phyloP scores from a whole-genome alignment of 352 stramenopile genomes.

The Globisporangium splendens region DNA sequence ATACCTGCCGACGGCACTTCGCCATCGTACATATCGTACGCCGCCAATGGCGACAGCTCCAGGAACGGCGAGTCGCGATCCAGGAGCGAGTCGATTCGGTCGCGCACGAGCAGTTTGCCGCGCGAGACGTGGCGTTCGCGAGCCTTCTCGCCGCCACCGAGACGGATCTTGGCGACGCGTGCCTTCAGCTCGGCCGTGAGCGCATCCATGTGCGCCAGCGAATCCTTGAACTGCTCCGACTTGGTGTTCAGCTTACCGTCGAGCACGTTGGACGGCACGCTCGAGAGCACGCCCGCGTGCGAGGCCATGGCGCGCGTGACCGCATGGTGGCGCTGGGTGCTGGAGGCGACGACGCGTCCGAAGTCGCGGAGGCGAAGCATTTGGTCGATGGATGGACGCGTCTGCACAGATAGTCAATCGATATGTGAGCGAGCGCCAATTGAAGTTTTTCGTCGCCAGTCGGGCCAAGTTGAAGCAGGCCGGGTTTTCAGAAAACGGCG shows the following conservation, averaged over 20 bases:
- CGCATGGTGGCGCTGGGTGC: conserved; percentile 2
- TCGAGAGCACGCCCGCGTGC: conserved; percentile 29
- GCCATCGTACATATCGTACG: conserved; percentile 81
- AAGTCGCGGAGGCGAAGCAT: conserved; percentile 12
- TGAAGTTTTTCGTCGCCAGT: conserved; percentile 11
- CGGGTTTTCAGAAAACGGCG: neutral
- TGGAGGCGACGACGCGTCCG: conserved; percentile 7
- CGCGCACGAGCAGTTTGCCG: conserved; percentile 82
- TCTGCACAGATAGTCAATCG: neutral
- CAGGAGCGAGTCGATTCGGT: conserved; percentile 94
- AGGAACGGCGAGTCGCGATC: conserved; percentile 95
- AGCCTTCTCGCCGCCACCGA: conserved; percentile 66
- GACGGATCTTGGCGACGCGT: conserved; percentile 37
- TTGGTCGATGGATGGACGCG: neutral
- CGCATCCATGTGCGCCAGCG: conserved; percentile 49
- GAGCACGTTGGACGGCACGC: conserved; percentile 46
- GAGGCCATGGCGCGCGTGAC: conserved; percentile 31
- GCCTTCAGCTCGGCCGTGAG: conserved; percentile 44
- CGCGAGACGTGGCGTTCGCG: conserved; percentile 69
- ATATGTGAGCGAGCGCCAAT: conserved; percentile 2
- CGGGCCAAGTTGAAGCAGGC: conserved; percentile 33
- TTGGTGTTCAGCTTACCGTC: conserved; percentile 63
- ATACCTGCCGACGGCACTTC: conserved; percentile 85
- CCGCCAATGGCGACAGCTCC: conserved; percentile 92
- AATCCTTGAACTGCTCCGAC: conserved; percentile 54